Percentiles rank a stretch among this genome's conserved stretches.
Evolutionary conservation across 129 eudicot species (phyloP).

Genomic region (Tanacetum coccineum): DNA sequence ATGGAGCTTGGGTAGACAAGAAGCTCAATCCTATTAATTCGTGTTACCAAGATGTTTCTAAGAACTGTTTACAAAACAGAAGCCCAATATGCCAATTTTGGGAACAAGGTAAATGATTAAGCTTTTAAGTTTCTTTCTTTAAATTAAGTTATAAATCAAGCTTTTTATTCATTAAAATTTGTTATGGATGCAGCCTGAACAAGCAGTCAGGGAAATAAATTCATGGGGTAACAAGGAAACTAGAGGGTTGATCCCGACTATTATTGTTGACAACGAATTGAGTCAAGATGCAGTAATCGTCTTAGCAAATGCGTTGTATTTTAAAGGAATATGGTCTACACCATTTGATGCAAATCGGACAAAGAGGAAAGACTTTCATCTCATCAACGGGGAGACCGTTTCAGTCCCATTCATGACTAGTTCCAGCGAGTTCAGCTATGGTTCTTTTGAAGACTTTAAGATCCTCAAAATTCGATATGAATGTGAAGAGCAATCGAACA

Average conservation of each 20-base stretch:
- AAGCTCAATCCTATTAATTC: neutral
- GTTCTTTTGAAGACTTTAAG: neutral
- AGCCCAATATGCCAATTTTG: neutral
- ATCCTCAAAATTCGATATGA: neutral
- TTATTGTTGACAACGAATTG: neutral
- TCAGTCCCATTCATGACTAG: neutral
- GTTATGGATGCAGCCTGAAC: neutral
- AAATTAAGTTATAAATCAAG: neutral
- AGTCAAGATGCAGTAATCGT: neutral
- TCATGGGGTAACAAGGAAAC: neutral
- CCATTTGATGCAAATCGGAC: neutral
- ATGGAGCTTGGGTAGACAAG: neutral
- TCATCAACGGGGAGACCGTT: neutral
- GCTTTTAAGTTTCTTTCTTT: neutral
- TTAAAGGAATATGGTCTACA: neutral
- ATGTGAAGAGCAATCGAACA: neutral
- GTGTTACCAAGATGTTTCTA: neutral
- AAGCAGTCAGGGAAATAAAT: neutral
- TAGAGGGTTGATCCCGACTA: slow-evolving; percentile 9
- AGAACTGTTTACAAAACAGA: neutral
- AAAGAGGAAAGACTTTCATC: neutral
- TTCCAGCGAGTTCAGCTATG: neutral
- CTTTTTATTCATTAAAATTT: neutral
- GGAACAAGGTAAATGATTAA: neutral
- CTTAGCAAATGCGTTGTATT: neutral